Evolutionary conservation across 2,329 filamentous ascomycete genomes (phyloP), one percentile per base, ranked within the genome.

Genomic region (Ophiosphaerella korrae): DNA sequence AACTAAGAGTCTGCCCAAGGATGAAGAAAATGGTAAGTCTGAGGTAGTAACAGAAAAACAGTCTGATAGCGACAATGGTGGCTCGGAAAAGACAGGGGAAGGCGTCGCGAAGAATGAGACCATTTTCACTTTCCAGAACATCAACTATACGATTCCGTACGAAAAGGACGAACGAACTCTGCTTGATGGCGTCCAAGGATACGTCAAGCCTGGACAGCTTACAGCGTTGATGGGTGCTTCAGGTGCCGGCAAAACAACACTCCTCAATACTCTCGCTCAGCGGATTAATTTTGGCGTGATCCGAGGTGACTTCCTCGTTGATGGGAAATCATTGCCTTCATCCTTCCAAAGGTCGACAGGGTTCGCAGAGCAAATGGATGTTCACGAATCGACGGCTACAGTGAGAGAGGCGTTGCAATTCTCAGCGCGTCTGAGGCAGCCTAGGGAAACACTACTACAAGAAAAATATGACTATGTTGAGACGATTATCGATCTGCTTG

Each of bases 151-250:
- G 0, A 88, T 92, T 52, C 75, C 77, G 9, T 78, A 77, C 24
- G 67, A 77, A 18, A 71, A 72, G 33, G 74, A 74, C 3, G 75
- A 78, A 39, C 67, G 77, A 12, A 70, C 68, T 3, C 69, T 88
- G 4, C 71, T 88, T 9, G 78, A 85, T 52, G 78, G 86, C 50
- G 82, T 88, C 4, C 80, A 84, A 58, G 92, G 92, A 16, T 96
- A 90, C 86, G 91, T 97, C 43, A 93, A 94, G 72, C 92, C 92
- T 3, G 92, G 92, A 42, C 96, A 90, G 11, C 75, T 96, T 46
- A 96, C 92, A 6, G 92, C 90, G 32, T 79, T 96, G 1, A 96
- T 72, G 68, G 51, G 92, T 87, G 77, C 77, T 84, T 92, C 36
- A 87, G 88, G 48, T 12, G 68, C 68, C 7, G 70, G 70, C 3